Conservation (phyloP, 805 yeast species). For the Cyberlindnera meyerae region DNA sequence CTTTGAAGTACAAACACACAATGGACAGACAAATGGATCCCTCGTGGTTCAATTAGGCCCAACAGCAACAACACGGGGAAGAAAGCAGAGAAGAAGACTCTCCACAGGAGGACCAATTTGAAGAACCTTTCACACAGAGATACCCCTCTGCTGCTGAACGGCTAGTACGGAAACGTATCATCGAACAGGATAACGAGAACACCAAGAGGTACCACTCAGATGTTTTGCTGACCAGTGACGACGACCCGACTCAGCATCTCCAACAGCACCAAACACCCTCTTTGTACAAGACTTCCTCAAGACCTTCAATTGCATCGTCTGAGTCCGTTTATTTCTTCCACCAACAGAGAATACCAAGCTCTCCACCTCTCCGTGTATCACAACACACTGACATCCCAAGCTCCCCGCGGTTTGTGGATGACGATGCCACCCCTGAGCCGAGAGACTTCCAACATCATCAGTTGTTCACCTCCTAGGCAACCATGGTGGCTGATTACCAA, state of each 20-base stretch:
- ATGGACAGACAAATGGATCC: no score
- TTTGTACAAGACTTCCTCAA: conserved; percentile 15
- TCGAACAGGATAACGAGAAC: conserved; percentile 12
- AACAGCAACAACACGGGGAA: no score
- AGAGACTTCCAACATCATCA: conserved; percentile 1
- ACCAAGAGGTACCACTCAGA: conserved; percentile 19
- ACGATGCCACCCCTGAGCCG: background rate
- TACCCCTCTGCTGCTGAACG: conserved; percentile 5
- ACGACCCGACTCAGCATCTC: no score
- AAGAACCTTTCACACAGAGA: no score
- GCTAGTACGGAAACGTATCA: conserved; percentile 16
- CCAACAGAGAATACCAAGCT: conserved; percentile 16
- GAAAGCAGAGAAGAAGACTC: no score
- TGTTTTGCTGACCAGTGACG: conserved; percentile 20
- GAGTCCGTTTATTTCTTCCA: conserved; percentile 22
- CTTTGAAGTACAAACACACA: no score
- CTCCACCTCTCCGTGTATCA: conserved; percentile 18
- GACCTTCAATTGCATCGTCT: conserved; percentile 20
- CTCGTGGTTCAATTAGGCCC: no score
- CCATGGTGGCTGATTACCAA: conserved; percentile 8
- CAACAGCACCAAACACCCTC: conserved; percentile 1
- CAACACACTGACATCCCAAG: conserved; percentile 8
- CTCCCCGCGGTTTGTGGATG: conserved; percentile 14
- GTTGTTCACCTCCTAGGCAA: conserved; percentile 22
- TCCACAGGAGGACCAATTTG: no score